Conservation (phyloP, 257 asterid genomes). For the Ophiorrhiza pumila region DNA sequence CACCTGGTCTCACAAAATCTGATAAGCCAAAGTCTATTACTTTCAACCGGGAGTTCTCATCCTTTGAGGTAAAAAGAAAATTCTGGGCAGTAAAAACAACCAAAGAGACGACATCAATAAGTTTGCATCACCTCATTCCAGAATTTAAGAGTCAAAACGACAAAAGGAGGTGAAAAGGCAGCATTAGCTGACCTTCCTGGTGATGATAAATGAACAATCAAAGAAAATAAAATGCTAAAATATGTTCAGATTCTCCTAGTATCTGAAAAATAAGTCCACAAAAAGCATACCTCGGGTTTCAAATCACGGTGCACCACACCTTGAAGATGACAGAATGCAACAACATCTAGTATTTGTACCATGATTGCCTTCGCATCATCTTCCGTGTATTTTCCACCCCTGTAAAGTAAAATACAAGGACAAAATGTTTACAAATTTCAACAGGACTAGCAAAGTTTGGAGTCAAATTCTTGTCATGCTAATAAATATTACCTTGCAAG, state of each 20-base stretch:
- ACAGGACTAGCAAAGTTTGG: conserved; percentile 2
- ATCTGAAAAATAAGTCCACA: neutral
- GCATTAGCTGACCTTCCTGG: neutral
- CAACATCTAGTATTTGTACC: conserved; percentile 59
- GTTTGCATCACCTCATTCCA: too few species aligned
- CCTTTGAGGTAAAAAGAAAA: conserved; percentile 52
- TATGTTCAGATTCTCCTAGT: neutral
- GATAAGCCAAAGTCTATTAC: conserved; percentile 71
- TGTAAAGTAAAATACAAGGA: conserved; percentile 18
- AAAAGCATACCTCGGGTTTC: conserved; percentile 59
- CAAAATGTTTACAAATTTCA: neutral
- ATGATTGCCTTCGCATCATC: conserved; percentile 54
- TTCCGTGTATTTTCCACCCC: conserved; percentile 63
- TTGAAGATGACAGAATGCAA: conserved; percentile 52
- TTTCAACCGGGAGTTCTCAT: conserved; percentile 50
- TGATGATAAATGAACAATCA: neutral
- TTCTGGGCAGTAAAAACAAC: conserved; percentile 37
- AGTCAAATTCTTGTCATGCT: conserved; percentile 1
- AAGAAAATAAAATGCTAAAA: neutral
- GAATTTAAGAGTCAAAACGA: neutral
- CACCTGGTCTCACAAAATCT: conserved; percentile 61
- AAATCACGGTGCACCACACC: conserved; percentile 81
- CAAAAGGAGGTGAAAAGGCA: neutral
- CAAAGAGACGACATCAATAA: conserved; percentile 10
- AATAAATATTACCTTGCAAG: conserved; percentile 43